Percentiles rank a stretch among this genome's conserved stretches.
Conservation (phyloP, 768 basidiomycete species). For the Tylopilus plumbeoviolaceoides region DNA sequence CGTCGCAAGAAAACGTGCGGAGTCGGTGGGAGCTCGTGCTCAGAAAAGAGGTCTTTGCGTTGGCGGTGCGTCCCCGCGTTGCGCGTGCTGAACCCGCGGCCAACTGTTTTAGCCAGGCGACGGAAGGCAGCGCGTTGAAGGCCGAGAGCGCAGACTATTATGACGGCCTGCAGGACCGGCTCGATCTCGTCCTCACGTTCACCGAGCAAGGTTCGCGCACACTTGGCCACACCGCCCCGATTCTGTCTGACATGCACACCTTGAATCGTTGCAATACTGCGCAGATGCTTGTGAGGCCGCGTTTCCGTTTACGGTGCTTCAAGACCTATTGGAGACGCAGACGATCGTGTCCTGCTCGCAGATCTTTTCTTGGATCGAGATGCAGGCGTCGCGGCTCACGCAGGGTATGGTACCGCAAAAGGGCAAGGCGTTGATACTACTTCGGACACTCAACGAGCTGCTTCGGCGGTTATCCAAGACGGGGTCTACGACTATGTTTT, state of each 20-base stretch:
- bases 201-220: slow-evolving; percentile 63
- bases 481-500: slow-evolving; percentile 80
- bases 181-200: slow-evolving; percentile 74
- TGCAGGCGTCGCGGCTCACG: slow-evolving; percentile 64
- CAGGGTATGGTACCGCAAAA: slow-evolving; percentile 80
- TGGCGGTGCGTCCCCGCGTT: slow-evolving; percentile 52
- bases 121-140: slow-evolving; percentile 64
- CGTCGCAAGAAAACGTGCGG: slow-evolving; percentile 56
- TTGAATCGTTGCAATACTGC: not conserved
- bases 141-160: slow-evolving; percentile 56
- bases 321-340: slow-evolving; percentile 81
- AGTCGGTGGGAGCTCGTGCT: slow-evolving; percentile 74
- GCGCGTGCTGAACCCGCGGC: not conserved
- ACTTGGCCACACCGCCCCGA: not conserved
- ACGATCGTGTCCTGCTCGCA: slow-evolving; percentile 83
- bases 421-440: slow-evolving; percentile 80
- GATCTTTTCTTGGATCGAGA: slow-evolving; percentile 86
- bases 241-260: not conserved
- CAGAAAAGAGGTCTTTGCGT: slow-evolving; percentile 63
- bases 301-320: slow-evolving; percentile 69
- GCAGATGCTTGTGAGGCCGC: slow-evolving; percentile 74
- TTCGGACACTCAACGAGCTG: slow-evolving; percentile 84
- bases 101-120: slow-evolving; percentile 39
- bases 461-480: slow-evolving; percentile 84
- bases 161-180: slow-evolving; percentile 49